Evolutionary conservation across 352 stramenopile species (phyloP).

Genomic region (Pythium monospermum): DNA sequence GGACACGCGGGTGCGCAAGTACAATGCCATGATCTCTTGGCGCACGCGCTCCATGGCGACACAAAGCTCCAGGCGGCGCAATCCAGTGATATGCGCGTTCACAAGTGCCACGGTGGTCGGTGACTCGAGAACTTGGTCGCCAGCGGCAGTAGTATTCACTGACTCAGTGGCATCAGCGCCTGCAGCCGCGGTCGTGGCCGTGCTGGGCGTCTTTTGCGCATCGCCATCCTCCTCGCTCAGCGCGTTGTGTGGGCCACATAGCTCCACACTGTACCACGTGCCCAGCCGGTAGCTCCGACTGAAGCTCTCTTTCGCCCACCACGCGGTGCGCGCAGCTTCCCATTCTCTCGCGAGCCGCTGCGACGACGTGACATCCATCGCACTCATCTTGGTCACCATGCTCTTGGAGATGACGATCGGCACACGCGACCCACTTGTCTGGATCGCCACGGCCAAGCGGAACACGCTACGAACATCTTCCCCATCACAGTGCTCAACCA

Average conservation of each 20-base stretch:
- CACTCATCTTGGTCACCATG: constrained; percentile 59
- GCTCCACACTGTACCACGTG: constrained; percentile 55
- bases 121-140: no score
- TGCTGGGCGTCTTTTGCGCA: no score
- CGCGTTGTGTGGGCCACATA: neutral
- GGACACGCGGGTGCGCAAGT: constrained; percentile 20
- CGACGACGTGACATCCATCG: constrained; percentile 29
- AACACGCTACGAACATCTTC: constrained; percentile 52
- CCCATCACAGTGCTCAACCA: constrained; percentile 29
- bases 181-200: no score
- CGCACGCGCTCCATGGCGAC: constrained; percentile 59
- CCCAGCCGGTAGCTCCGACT: constrained; percentile 68
- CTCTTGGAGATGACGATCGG: constrained; percentile 67
- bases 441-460: constrained; percentile 50
- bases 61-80: constrained; percentile 45
- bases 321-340: constrained; percentile 44
- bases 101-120: constrained; percentile 5
- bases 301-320: constrained; percentile 79
- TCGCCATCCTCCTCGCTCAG: constrained; percentile 2
- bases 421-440: constrained; percentile 37
- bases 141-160: no score
- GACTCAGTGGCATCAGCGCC: no score
- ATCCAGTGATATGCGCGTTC: constrained; percentile 26
- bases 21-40: constrained; percentile 45
- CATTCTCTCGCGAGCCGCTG: constrained; percentile 49